Conservation (phyloP, 768 basidiomycete genomes). For the Tulasnella sp. region DNA sequence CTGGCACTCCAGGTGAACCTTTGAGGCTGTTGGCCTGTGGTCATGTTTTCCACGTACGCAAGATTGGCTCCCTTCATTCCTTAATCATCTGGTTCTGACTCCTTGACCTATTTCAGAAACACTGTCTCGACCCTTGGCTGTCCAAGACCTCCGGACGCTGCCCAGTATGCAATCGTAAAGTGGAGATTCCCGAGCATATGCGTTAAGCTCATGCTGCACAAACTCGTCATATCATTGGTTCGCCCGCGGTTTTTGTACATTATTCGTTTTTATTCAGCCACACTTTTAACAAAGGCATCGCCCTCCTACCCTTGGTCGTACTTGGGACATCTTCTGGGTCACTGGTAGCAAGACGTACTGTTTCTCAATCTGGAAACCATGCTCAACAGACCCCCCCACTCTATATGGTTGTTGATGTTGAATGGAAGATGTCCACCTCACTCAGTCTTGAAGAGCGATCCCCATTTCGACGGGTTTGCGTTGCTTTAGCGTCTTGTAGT, state of each 20-base stretch:
- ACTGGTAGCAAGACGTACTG: too few relatives aligned
- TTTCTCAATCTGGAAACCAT: too few relatives aligned
- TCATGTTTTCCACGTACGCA: constrained; percentile 84
- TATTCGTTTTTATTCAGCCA: not conserved
- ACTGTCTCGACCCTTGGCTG: constrained; percentile 87
- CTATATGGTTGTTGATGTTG: too few relatives aligned
- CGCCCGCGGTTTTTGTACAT: not conserved
- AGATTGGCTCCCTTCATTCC: constrained; percentile 12
- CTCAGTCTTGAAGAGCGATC: too few relatives aligned
- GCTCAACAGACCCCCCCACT: too few relatives aligned
- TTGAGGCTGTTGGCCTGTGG: constrained; percentile 72
- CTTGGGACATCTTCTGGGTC: too few relatives aligned
- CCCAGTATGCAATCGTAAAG: constrained; percentile 77
- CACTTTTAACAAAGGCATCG: too few relatives aligned
- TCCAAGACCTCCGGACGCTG: constrained; percentile 80
- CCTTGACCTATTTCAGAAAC: constrained; percentile 52
- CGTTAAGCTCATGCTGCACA: not conserved
- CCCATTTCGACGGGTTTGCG: too few relatives aligned
- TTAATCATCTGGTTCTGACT: constrained; percentile 25
- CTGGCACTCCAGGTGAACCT: constrained; percentile 53
- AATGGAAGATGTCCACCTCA: too few relatives aligned
- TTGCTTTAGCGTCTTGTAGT: too few relatives aligned
- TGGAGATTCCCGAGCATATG: constrained; percentile 41
- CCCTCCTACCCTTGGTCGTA: too few relatives aligned
- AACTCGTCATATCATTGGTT: not conserved